These are phyloP conservation scores for Trichosporon sp. DNA, from an alignment of 1,284 basidiomycete genomes.

Conservation along the genomic window DNA sequence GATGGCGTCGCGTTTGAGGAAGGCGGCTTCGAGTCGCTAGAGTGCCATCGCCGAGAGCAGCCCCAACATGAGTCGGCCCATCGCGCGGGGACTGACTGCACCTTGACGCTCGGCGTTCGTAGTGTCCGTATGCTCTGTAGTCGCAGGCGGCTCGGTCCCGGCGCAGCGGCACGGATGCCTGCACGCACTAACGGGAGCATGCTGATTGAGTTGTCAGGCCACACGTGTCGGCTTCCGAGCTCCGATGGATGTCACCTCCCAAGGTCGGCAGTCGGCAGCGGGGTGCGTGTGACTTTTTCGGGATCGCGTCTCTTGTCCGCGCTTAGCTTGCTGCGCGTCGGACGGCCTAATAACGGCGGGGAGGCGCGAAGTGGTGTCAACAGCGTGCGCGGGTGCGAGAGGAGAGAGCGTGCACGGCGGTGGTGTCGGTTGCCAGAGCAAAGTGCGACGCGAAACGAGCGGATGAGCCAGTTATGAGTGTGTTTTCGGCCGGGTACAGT, in stretches of 20 bases:
- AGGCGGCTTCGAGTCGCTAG: not conserved
- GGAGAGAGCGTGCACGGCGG: not conserved
- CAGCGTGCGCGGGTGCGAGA: not conserved
- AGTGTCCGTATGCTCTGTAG: not conserved
- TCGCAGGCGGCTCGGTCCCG: not conserved
- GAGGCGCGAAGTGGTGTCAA: not conserved
- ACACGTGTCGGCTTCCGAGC: not conserved
- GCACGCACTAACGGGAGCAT: not conserved
- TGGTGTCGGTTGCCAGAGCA: not conserved
- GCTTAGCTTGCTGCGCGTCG: not conserved
- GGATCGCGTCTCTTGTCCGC: not conserved
- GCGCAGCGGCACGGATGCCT: not conserved
- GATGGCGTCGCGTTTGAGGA: not conserved
- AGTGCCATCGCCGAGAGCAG: constrained; percentile 1
- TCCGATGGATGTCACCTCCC: not conserved
- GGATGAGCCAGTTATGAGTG: not conserved
- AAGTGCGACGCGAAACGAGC: not conserved
- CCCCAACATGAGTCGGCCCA: constrained; percentile 3
- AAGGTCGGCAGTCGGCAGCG: not conserved
- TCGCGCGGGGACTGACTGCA: not conserved
- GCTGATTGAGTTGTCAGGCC: not conserved
- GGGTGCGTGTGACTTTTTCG: not conserved
- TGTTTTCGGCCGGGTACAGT: constrained; percentile 3
- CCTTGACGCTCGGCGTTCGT: not conserved
- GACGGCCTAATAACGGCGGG: not conserved